Conservation (phyloP, 2,329 filamentous ascomycete species). For the Ascochyta rabiei region DNA sequence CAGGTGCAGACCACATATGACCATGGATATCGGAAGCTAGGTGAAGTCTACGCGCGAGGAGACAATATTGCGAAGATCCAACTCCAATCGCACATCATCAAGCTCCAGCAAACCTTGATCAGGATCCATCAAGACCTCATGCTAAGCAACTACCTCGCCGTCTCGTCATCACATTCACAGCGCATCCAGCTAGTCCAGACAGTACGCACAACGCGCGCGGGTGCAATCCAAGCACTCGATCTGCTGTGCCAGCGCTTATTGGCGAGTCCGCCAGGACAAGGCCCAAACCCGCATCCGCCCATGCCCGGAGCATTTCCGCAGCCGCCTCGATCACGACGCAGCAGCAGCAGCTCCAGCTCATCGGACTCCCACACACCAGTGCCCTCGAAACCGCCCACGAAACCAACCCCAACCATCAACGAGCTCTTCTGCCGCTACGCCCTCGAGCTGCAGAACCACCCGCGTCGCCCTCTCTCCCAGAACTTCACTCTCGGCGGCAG, state of each 20-base stretch:
- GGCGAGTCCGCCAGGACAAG: conserved; percentile 2
- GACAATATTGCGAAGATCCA: conserved; percentile 41
- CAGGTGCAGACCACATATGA: conserved; percentile 39
- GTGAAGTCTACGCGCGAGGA: conserved; percentile 39
- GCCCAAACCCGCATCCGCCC: conserved; percentile 10
- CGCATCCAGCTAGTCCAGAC: conserved; percentile 37
- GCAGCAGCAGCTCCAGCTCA: conserved; percentile 10
- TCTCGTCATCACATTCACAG: conserved; percentile 35
- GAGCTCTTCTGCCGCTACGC: conserved; percentile 43
- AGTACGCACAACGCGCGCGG: conserved; percentile 32
- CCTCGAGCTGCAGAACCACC: conserved; percentile 34
- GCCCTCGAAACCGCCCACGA: conserved; percentile 11
- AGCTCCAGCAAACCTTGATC: conserved; percentile 38
- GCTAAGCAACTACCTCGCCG: conserved; percentile 28
- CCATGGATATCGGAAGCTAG: conserved; percentile 35
- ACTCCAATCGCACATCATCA: conserved; percentile 42
- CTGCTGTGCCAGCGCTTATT: conserved; percentile 40
- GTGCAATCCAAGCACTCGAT: conserved; percentile 36
- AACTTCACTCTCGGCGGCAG: conserved; percentile 31
- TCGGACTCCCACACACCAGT: not conserved
- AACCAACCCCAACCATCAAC: conserved; percentile 3
- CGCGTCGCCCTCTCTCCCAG: conserved; percentile 28
- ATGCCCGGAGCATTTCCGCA: conserved; percentile 29
- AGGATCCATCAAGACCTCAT: conserved; percentile 38
- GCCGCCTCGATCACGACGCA: conserved; percentile 5